These are phyloP conservation scores for Blechomonas ayalai DNA, from an alignment of 208 protist species.

Conservation along the genomic window DNA sequence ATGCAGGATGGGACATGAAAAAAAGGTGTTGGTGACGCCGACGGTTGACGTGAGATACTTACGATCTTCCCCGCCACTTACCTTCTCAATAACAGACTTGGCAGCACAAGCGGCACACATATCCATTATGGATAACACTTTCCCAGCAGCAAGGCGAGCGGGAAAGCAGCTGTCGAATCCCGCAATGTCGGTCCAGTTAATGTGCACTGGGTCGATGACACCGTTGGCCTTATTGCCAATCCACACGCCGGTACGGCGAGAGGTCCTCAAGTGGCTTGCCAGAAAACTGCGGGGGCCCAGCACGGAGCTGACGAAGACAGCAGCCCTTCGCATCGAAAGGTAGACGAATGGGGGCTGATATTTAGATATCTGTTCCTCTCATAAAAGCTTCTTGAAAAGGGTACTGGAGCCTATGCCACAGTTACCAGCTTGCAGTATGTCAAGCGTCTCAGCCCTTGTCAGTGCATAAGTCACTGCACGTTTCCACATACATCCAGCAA, in stretches of 20 bases:
- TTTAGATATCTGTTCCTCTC: too few relatives aligned
- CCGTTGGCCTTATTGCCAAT: constrained; percentile 61
- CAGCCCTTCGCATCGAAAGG: too few relatives aligned
- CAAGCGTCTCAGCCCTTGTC: too few relatives aligned
- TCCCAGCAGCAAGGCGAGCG: constrained; percentile 63
- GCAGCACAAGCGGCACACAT: constrained; percentile 72
- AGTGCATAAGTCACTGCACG: too few relatives aligned
- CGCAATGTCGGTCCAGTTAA: constrained; percentile 75
- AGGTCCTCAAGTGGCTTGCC: too few relatives aligned
- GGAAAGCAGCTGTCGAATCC: constrained; percentile 33
- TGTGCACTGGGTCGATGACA: constrained; percentile 27
- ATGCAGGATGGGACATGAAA: constrained; percentile 74
- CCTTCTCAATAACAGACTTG: constrained; percentile 17
- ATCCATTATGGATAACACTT: constrained; percentile 82
- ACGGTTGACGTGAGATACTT: constrained; percentile 67
- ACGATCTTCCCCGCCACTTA: constrained; percentile 6
- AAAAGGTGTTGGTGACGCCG: constrained; percentile 74
- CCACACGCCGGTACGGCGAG: constrained; percentile 12
- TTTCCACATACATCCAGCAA: too few relatives aligned
- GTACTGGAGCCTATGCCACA: too few relatives aligned
- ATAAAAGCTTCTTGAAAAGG: too few relatives aligned
- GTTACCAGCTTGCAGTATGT: too few relatives aligned
- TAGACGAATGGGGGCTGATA: too few relatives aligned
- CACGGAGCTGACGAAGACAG: too few relatives aligned
- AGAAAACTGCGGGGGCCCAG: too few relatives aligned